Evolutionary conservation across 371 early-diverging fungal species (phyloP).

Genomic region (Batkoa obscura): DNA sequence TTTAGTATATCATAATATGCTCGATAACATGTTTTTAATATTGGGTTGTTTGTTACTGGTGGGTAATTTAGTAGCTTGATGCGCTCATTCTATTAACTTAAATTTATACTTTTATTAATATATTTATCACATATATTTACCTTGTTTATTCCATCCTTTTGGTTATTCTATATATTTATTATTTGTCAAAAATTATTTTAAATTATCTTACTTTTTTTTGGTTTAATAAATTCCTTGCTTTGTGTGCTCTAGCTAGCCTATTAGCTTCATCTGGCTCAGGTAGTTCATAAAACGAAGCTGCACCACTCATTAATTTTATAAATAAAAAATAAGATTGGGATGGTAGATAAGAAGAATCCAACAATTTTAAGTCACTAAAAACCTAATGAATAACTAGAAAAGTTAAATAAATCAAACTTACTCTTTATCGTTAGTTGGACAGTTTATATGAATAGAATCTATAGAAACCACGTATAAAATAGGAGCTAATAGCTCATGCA

Average conservation of each 20-base stretch:
- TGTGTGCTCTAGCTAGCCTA: conserved; percentile 7
- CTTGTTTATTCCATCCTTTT: not conserved
- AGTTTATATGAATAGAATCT: conserved; percentile 34
- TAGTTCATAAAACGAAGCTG: conserved; percentile 69
- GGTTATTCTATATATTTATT: no score
- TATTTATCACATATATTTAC: not conserved
- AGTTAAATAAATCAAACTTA: no score
- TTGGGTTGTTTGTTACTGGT: conserved; percentile 16
- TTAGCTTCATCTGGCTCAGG: conserved; percentile 22
- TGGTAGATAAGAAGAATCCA: conserved; percentile 45
- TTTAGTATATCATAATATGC: conserved; percentile 50
- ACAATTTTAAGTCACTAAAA: no score
- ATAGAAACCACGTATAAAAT: conserved; percentile 50
- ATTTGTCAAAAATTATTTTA: no score
- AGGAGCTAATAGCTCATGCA: conserved; percentile 87
- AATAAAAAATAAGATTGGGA: conserved; percentile 74
- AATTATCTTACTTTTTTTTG: not conserved
- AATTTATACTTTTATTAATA: not conserved
- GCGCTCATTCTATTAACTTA: not conserved
- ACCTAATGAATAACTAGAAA: no score
- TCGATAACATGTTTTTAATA: conserved; percentile 48
- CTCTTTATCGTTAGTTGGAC: no score
- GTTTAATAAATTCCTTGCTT: not conserved
- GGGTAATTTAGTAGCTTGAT: not conserved
- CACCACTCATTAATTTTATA: conserved; percentile 53